These are phyloP conservation scores for Paxillus rubicundulus DNA, from an alignment of 768 basidiomycete genomes.

Conservation along the genomic window DNA sequence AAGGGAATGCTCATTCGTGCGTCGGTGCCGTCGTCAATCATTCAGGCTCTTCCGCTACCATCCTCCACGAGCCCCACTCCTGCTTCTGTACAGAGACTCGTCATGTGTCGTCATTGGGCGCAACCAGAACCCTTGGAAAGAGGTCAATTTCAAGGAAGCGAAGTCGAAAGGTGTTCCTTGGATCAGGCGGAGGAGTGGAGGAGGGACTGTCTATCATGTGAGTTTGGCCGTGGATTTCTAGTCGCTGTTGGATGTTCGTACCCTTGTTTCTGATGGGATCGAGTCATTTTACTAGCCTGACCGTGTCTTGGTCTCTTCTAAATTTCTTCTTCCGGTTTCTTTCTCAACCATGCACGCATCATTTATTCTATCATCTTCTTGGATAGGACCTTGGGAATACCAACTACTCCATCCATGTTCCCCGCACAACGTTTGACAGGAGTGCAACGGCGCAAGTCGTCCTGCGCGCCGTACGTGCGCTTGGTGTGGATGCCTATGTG, in stretches of 20 bases:
- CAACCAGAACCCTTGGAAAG: constrained; percentile 99
- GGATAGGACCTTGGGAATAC: constrained; percentile 92
- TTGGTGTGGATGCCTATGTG: constrained; percentile 74
- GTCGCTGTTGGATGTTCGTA: background rate
- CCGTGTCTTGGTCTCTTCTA: background rate
- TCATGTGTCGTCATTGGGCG: constrained; percentile 93
- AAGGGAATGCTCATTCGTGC: too few species aligned
- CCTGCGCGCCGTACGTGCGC: constrained; percentile 66
- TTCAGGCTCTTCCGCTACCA: constrained; percentile 80
- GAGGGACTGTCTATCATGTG: constrained; percentile 96
- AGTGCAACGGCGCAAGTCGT: constrained; percentile 75
- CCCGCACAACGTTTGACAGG: constrained; percentile 78
- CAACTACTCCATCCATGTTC: constrained; percentile 92
- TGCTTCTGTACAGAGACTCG: constrained; percentile 83
- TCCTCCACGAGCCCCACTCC: constrained; percentile 59
- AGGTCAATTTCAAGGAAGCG: constrained; percentile 74
- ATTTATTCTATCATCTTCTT: background rate
- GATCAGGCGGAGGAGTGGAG: constrained; percentile 84
- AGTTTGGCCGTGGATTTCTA: constrained; percentile 23
- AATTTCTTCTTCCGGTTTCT: background rate
- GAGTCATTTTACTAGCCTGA: background rate
- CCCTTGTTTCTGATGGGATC: too few species aligned
- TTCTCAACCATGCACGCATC: background rate
- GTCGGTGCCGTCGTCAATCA: constrained; percentile 9
- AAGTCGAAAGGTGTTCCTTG: constrained; percentile 59